phyloP scores from a whole-genome alignment of 2,329 filamentous ascomycete species.

The Westerdykella sp. region DNA sequence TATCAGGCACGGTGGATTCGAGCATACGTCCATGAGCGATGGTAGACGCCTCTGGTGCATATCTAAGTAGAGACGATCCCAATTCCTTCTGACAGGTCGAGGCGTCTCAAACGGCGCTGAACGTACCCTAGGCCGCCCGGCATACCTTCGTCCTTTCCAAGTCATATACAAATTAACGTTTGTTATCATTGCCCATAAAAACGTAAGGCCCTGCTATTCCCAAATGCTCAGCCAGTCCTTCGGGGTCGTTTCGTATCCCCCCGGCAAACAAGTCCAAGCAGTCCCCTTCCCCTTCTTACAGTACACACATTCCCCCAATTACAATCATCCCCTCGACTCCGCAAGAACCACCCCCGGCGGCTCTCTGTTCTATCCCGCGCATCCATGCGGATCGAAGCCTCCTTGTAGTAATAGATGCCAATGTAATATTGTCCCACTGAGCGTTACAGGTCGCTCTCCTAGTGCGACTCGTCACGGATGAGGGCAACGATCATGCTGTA shows the following conservation, averaged over 20 bases:
- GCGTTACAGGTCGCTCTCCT: conserved; percentile 29
- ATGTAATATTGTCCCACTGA: conserved; percentile 8
- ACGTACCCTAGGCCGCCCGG: too few species aligned
- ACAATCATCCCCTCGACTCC: background rate
- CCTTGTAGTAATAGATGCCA: conserved; percentile 1
- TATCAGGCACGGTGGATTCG: too few species aligned
- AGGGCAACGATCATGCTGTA: conserved; percentile 98
- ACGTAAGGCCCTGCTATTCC: conserved; percentile 15
- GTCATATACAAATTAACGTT: conserved; percentile 24
- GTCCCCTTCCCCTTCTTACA: background rate
- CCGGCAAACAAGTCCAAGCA: background rate
- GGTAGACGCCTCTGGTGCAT: too few species aligned
- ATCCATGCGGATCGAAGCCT: background rate
- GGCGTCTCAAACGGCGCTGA: too few species aligned
- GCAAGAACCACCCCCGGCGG: background rate
- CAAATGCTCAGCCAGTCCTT: background rate
- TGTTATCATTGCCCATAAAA: conserved; percentile 31
- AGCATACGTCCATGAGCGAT: too few species aligned
- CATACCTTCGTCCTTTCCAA: too few species aligned
- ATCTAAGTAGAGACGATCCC: too few species aligned
- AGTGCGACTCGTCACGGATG: conserved; percentile 89
- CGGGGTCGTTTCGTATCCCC: background rate
- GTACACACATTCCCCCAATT: background rate
- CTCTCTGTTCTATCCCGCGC: background rate
- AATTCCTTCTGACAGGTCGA: too few species aligned